phyloP scores from a whole-genome alignment of 495 filamentous ascomycete species.

The Staphylotrichum tortipilum region DNA sequence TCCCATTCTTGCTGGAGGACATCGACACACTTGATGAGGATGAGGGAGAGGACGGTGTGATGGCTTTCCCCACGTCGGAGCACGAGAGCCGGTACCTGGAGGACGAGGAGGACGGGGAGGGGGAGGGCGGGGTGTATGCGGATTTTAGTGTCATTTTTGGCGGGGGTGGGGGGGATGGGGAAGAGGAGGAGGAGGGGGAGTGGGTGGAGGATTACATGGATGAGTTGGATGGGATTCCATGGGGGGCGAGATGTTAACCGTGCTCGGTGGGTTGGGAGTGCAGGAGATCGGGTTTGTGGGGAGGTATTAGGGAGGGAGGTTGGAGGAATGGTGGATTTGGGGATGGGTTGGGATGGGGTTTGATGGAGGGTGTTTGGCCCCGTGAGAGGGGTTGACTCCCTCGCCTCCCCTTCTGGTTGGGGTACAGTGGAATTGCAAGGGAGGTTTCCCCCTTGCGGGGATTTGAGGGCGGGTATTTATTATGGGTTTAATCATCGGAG shows the following conservation, averaged over 20 bases:
- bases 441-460: too few relatives aligned
- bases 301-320: too few relatives aligned
- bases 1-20: conserved; percentile 10
- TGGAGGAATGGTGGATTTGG: too few relatives aligned
- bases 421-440: too few relatives aligned
- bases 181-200: conserved; percentile 16
- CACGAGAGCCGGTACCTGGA: conserved; percentile 37
- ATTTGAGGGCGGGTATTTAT: too few relatives aligned
- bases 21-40: conserved; percentile 22
- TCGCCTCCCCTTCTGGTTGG: too few relatives aligned
- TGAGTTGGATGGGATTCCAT: conserved; percentile 29
- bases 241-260: conserved; percentile 24
- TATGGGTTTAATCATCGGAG: too few relatives aligned
- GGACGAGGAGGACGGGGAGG: conserved; percentile 27
- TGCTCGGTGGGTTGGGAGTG: too few relatives aligned
- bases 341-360: too few relatives aligned
- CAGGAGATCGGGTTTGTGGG: too few relatives aligned
- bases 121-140: conserved; percentile 31
- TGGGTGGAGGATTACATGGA: conserved; percentile 28
- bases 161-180: conserved; percentile 8
- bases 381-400: too few relatives aligned
- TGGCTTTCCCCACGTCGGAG: conserved; percentile 37
- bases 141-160: conserved; percentile 43
- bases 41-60: conserved; percentile 17
- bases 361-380: too few relatives aligned